Evolutionary conservation across 202 grass and related monocot genomes (phyloP), one percentile per base, ranked within the genome.

Genomic region (Saccharum hybrid): DNA sequence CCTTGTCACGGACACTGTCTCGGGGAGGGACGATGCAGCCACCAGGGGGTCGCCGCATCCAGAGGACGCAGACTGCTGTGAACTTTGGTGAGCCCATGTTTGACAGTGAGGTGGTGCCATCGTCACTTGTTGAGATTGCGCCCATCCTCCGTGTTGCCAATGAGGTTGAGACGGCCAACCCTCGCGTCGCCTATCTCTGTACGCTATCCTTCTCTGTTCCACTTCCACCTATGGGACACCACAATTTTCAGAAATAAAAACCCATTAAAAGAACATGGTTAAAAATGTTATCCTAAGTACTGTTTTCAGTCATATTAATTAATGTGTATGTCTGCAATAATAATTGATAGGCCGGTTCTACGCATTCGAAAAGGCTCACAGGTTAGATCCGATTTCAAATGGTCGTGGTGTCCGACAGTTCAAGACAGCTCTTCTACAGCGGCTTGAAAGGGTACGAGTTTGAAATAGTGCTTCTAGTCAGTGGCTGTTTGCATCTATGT

Each of bases 281-380:
- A 48, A 51, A 52, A 34, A 30, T 51, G 37, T 67, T 31, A n/a
- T n/a, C n/a, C n/a, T n/a, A n/a, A n/a, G n/a, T n/a, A 4, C 19
- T 69, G 11, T 54, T 39, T 73, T 74, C 23, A 59, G 19, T 75
- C 48, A 79, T 70, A 63, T 41, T 85, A 23, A 60, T 23, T 30
- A 21, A 75, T 66, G 52, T 76, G 42, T 37, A 60, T 71, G 65
- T 84, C 42, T 84, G 72, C 75, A 59, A 83, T 40, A 59, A 83
- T 40, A 45, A 84, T 90, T 86, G 18, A 75, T 87, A 98, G 96
- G 96, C 46, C 90, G 96, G 21, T 98, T 98, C 83, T 98, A 95
- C 71, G 96, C 96, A 63, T 98, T 98, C 80, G 92, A 98, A 77
- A 95, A 95, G 88, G 96, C 96, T 79, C 96, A 98, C 81, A 95